Percentiles rank a stretch among this genome's conserved stretches.
These are phyloP conservation scores for Dendrocalamus sinicus DNA, from an alignment of 176 grass and related monocot genomes.

Conservation along the genomic window DNA sequence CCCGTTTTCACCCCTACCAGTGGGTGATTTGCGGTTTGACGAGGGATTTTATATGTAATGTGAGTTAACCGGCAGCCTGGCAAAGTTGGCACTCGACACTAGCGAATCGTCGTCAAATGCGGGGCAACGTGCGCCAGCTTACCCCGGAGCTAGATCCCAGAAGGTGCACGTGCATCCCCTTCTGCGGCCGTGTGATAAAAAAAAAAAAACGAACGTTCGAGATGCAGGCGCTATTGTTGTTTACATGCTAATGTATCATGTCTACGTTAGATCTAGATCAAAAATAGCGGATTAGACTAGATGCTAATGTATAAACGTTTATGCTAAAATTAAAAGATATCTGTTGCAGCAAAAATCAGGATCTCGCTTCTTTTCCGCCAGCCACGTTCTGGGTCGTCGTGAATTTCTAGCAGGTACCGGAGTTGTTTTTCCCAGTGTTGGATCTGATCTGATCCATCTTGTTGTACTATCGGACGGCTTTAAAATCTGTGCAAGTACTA, in stretches of 20 bases:
- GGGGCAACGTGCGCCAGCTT: slow-evolving; percentile 43
- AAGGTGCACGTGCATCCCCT: slow-evolving; percentile 36
- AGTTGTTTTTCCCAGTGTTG: neutral
- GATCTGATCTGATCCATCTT: neutral
- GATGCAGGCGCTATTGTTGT: neutral
- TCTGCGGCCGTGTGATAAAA: slow-evolving; percentile 2
- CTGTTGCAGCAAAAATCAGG: too few relatives aligned
- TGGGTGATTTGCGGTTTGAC: slow-evolving; percentile 22
- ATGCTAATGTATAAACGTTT: too few relatives aligned
- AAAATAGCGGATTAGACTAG: too few relatives aligned
- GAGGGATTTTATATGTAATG: neutral
- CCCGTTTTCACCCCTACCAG: too few relatives aligned
- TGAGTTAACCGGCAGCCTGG: slow-evolving; percentile 33
- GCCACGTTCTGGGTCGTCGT: neutral
- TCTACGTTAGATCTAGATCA: too few relatives aligned
- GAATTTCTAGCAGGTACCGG: neutral
- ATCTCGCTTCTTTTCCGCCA: neutral
- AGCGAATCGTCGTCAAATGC: slow-evolving; percentile 43
- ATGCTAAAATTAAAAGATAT: too few relatives aligned
- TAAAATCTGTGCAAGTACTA: neutral
- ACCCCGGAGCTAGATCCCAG: slow-evolving; percentile 30
- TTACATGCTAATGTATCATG: too few relatives aligned
- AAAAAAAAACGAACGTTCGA: neutral
- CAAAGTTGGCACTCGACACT: slow-evolving; percentile 1
- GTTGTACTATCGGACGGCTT: neutral